Evolutionary conservation across 2,329 filamentous ascomycete species (phyloP), one percentile per base, ranked within the genome.

Genomic region (Cephalotrichum gorgonifer): DNA sequence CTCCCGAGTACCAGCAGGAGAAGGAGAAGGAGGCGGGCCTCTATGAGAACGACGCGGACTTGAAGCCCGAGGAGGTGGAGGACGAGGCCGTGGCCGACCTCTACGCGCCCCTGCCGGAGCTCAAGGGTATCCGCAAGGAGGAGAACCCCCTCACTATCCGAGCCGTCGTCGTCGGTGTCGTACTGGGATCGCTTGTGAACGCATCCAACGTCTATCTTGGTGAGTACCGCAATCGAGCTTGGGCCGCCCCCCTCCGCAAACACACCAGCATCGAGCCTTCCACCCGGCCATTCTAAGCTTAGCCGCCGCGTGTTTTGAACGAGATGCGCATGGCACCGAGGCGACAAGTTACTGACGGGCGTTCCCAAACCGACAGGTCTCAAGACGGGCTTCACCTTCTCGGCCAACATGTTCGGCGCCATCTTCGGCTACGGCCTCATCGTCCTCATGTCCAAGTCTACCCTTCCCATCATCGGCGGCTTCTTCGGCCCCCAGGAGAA

Each of bases 201-300:
- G 76, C 77, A 9, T 80, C 76, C 51, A 82, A 82, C 57, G 67
- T 82, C 39, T 82, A 82, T 55, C 70, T 82, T 25, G 77, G 77
- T 68, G 63, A 46, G 61, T 51, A 7, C 25, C 15, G 6, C 25
- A 11, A 25, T 28, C 6, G 7, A 25, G n/a, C 8, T 43, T 43
- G 41, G n/a, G 11, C 25, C 27, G 15, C 15, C n/a, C n/a, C n/a
- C n/a, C n/a, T n/a, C n/a, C n/a, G n/a, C n/a, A n/a, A n/a, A n/a
- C n/a, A n/a, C n/a, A n/a, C n/a, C n/a, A n/a, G n/a, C n/a, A n/a
- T n/a, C n/a, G n/a, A n/a, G n/a, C n/a, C n/a, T n/a, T n/a, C n/a
- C n/a, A n/a, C n/a, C n/a, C n/a, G n/a, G n/a, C n/a, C n/a, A n/a
- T n/a, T n/a, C n/a, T n/a, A n/a, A n/a, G n/a, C n/a, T n/a, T n/a